Evolutionary conservation across 2,329 filamentous ascomycete genomes (phyloP).

Genomic region (Nectriaceae sp.): DNA sequence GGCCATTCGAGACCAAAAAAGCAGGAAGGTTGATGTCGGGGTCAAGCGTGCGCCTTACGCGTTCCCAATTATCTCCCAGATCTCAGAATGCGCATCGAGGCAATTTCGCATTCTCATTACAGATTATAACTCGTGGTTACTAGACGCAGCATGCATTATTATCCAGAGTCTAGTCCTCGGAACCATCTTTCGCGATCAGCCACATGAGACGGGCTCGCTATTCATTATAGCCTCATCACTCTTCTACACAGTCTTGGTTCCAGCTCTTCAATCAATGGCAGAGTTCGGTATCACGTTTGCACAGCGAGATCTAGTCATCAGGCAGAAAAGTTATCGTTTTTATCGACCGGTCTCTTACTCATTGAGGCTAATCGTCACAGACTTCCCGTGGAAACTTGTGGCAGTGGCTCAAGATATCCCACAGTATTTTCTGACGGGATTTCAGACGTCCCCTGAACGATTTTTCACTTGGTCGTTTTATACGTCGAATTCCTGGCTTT

Average conservation of each 20-base stretch:
- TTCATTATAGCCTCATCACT: constrained; percentile 5
- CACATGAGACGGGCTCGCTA: background rate
- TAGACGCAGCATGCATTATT: background rate
- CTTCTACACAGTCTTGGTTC: constrained; percentile 1
- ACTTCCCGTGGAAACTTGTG: background rate
- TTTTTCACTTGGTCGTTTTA: constrained; percentile 1
- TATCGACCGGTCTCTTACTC: background rate
- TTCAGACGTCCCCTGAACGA: background rate
- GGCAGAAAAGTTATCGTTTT: background rate
- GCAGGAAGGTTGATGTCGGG: constrained; percentile 35
- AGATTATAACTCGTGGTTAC: constrained; percentile 1
- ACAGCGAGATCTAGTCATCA: background rate
- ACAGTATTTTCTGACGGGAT: background rate
- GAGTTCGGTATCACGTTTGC: background rate
- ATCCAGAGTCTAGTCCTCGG: constrained; percentile 5
- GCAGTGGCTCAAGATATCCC: background rate
- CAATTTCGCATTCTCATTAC: background rate
- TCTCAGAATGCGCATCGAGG: background rate
- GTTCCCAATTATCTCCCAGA: too few relatives aligned
- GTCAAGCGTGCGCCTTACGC: constrained; percentile 3
- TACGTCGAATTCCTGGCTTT: background rate
- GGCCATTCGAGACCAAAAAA: constrained; percentile 52
- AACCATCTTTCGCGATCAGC: constrained; percentile 1
- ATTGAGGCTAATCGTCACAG: background rate
- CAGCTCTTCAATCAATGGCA: constrained; percentile 1